Evolutionary conservation across 805 yeast genomes (phyloP), one percentile per base, ranked within the genome.

Genomic region (Monosporozyma siamensis): DNA sequence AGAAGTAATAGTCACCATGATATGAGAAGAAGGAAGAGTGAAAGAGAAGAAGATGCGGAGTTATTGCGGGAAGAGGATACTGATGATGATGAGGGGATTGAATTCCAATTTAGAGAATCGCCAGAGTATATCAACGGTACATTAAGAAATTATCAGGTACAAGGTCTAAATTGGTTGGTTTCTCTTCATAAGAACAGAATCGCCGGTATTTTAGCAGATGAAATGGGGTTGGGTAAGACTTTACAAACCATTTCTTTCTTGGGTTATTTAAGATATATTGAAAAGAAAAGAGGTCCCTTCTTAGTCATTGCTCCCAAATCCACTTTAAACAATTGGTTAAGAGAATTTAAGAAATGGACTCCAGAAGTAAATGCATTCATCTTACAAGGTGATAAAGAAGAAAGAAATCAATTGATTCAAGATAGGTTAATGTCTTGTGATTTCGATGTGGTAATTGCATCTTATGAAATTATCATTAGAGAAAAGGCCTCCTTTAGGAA

Each of bases 161-260:
- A 80, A 59, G 94, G 92, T 48, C 66, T 83, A 47, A 83, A 83
- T 58, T 83, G 94, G 94, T 64, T 83, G 51, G 73, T 82, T 11
- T 71, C 82, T 1, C 62, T 83, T 45, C 75, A 79, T 52, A 81
- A 77, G 48, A 81, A 80, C 63, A 74, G 77, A 46, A 64, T 83
- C 37, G 75, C 83, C 1, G 92, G 92, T 46, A 82, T 83, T 20
- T 67, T 83, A 45, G 92, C 92, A 1, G 92, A 83, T 62, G 92
- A 83, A 63, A 83, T 83, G 92, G 92, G 92, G 1, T 64, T 83
- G 47, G 92, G 92, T 51, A 83, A 83, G 58, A 83, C 92, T 3
- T 64, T 83, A 44, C 92, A 83, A 59, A 83, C 90, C 0, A 82
- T 83, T 48, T 75, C 90, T 6, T 80, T 80, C 48, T 61, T 83